These are phyloP conservation scores for Peronospora destructor DNA, from an alignment of 352 stramenopile genomes.

Conservation along the genomic window DNA sequence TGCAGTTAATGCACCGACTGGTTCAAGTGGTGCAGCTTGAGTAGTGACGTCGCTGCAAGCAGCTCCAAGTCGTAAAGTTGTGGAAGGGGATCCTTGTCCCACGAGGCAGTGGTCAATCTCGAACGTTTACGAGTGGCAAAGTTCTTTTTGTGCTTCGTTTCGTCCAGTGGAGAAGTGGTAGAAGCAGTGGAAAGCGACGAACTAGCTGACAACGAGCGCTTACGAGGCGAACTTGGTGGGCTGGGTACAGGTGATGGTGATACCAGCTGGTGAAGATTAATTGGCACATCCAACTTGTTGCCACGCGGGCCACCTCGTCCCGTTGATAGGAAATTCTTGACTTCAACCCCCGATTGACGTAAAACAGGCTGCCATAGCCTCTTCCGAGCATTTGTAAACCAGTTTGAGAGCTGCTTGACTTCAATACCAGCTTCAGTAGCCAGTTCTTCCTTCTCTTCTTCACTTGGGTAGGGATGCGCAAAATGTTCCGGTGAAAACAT, in stretches of 20 bases:
- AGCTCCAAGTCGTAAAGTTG: slow-evolving; percentile 72
- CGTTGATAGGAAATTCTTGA: slow-evolving; percentile 85
- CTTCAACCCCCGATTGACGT: slow-evolving; percentile 80
- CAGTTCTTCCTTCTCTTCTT: slow-evolving; percentile 84
- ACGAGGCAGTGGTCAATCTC: slow-evolving; percentile 18
- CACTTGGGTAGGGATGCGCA: slow-evolving; percentile 79
- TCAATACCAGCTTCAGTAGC: slow-evolving; percentile 75
- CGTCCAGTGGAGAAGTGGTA: slow-evolving; percentile 1
- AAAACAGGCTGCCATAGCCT: slow-evolving; percentile 81
- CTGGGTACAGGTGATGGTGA: slow-evolving; percentile 32
- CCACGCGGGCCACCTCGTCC: slow-evolving; percentile 70
- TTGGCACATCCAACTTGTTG: slow-evolving; percentile 68
- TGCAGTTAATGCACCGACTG: slow-evolving; percentile 59
- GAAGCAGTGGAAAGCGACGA: slow-evolving; percentile 13
- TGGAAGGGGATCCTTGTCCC: slow-evolving; percentile 10
- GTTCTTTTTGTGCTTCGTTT: slow-evolving; percentile 42
- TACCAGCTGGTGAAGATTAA: slow-evolving; percentile 55
- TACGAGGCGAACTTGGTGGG: slow-evolving; percentile 40
- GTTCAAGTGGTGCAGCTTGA: slow-evolving; percentile 60
- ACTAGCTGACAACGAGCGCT: slow-evolving; percentile 45
- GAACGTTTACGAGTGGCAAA: slow-evolving; percentile 29
- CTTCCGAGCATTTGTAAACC: slow-evolving; percentile 87
- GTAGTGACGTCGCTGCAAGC: slow-evolving; percentile 61
- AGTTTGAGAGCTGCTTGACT: slow-evolving; percentile 87
- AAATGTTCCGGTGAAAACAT: slow-evolving; percentile 88